Evolutionary conservation across 2,329 filamentous ascomycete genomes (phyloP), one percentile per base, ranked within the genome.

Genomic region (Dactylella cylindrospora): DNA sequence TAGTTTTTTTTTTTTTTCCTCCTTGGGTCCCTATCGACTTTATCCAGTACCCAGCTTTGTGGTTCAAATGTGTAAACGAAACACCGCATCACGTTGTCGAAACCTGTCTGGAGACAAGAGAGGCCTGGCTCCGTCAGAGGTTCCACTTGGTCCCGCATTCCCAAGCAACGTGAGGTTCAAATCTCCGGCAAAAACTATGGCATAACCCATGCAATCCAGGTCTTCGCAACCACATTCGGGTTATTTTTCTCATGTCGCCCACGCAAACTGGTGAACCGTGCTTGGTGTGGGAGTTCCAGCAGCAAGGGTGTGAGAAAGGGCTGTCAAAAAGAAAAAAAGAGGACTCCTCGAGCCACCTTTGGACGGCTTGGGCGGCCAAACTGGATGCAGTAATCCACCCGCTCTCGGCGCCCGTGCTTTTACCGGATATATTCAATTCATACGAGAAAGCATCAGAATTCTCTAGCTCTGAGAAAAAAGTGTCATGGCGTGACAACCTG

Each of bases 231-330:
- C 35, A 54, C 45, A 41, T 29, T 62, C 57, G 57, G 57, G 57
- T 29, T 54, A 54, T 62, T 62, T 62, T 31, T 29, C n/a, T n/a
- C 20, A 47, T 12, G n/a, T 31, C 32, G 26, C 47, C 57, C 57
- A 62, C 57, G 13, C 49, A 54, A 50, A 54, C n/a, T 33, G 32
- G 36, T 62, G 57, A 49, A 49, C 43, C 49, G 43, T 62, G 57
- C 57, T 62, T 62, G 57, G 57, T 62, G 57, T 62, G 57, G 57
- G 57, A 62, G 49, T 62, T 62, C 57, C 57, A 62, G 43, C 40
- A 17, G 45, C 57, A 62, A 54, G 57, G 57, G 49, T 62, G 36
- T 32, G 39, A 43, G 41, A 39, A 45, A 10, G 32, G 57, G 25
- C 35, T 33, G 32, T 32, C 25, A 31, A 62, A 62, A 62, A 62